phyloP scores from a whole-genome alignment of 179 eudicot genomes.

The Vitellaria paradoxa region DNA sequence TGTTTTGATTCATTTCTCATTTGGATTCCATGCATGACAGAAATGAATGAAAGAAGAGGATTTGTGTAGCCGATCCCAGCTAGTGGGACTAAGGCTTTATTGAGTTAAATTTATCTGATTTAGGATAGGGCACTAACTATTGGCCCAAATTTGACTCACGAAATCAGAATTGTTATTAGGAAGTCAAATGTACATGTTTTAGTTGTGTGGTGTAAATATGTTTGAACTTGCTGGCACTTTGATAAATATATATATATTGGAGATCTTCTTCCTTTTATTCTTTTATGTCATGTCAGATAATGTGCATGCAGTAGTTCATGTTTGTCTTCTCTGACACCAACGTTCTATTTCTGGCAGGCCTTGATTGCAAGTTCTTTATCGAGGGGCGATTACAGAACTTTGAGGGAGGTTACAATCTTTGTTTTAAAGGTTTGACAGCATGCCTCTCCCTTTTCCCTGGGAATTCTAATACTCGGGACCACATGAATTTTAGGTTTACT shows the following conservation, averaged over 20 bases:
- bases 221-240: background rate
- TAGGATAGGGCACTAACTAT: background rate
- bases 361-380: constrained; percentile 77
- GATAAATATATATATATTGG: background rate
- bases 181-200: background rate
- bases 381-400: constrained; percentile 58
- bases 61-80: too few species aligned
- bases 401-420: constrained; percentile 65
- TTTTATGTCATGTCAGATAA: background rate
- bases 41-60: too few species aligned
- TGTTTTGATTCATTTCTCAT: background rate
- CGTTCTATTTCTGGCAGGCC: constrained; percentile 47
- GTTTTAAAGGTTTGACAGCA: constrained; percentile 61
- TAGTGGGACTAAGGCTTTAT: too few species aligned
- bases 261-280: background rate
- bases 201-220: background rate
- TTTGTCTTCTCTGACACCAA: constrained; percentile 1
- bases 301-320: background rate
- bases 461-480: background rate
- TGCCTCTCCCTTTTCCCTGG: background rate
- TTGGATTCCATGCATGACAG: background rate
- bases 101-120: background rate
- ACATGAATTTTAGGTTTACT: background rate
- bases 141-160: background rate
- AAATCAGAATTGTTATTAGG: background rate